phyloP scores from a whole-genome alignment of 306 rosid genomes.

The Hippophae gyantsensis region DNA sequence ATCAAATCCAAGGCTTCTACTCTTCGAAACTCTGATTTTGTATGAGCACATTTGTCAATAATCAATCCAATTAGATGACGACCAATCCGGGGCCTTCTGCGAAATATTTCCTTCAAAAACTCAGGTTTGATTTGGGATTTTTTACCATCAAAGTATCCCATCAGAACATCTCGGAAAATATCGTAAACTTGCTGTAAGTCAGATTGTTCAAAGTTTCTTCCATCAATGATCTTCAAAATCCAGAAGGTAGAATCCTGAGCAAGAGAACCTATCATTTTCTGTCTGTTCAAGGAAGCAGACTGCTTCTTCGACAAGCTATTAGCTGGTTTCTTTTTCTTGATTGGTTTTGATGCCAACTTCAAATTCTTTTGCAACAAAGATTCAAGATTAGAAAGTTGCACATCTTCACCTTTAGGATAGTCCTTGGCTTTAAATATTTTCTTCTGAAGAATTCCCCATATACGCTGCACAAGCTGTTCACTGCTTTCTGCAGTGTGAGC shows the following conservation, averaged over 20 bases:
- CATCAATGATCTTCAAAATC: conserved; percentile 70
- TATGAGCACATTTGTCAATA: conserved; percentile 53
- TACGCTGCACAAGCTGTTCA: conserved; percentile 88
- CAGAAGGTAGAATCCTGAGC: conserved; percentile 77
- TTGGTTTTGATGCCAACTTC: conserved; percentile 76
- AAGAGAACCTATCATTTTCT: conserved; percentile 61
- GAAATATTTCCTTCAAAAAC: conserved; percentile 64
- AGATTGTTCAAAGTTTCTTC: conserved; percentile 39
- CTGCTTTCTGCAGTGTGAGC: conserved; percentile 79
- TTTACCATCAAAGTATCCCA: conserved; percentile 50
- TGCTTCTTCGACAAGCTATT: conserved; percentile 49
- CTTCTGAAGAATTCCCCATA: conserved; percentile 82
- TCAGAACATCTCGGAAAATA: conserved; percentile 46
- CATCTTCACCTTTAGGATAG: conserved; percentile 63
- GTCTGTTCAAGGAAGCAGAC: conserved; percentile 49
- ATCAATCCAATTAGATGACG: conserved; percentile 50
- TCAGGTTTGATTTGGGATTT: conserved; percentile 74
- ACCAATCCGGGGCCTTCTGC: conserved; percentile 76
- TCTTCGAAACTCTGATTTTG: conserved; percentile 68
- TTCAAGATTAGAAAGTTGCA: conserved; percentile 60
- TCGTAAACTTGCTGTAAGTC: conserved; percentile 47
- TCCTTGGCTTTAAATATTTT: conserved; percentile 74
- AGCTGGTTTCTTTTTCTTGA: conserved; percentile 56
- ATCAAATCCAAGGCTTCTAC: conserved; percentile 74
- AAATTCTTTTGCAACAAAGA: conserved; percentile 63